Conservation (phyloP, 2,329 filamentous ascomycete genomes). For the Xylariaceae sp. region DNA sequence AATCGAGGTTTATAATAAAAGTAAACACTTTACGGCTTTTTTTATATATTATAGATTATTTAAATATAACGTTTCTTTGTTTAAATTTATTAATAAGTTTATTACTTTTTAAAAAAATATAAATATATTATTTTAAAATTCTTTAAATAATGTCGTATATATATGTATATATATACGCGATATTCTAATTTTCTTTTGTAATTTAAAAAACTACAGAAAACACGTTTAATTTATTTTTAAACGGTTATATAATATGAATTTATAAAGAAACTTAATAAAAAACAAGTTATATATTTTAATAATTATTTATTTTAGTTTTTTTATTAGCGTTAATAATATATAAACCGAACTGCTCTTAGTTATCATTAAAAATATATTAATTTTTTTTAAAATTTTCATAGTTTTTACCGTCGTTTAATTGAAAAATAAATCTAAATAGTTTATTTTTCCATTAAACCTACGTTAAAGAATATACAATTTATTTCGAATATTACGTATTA, state of each 20-base stretch:
- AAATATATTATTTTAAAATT: background rate
- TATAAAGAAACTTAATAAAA: slow-evolving; percentile 1
- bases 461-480: background rate
- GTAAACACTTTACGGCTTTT: slow-evolving; percentile 1
- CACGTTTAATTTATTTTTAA: slow-evolving; percentile 5
- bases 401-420: slow-evolving; percentile 6
- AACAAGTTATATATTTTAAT: background rate
- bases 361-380: slow-evolving; percentile 3
- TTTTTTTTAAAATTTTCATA: slow-evolving; percentile 4
- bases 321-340: background rate
- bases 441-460: background rate
- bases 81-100: slow-evolving; percentile 1
- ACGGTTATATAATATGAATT: background rate
- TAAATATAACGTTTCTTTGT: background rate
- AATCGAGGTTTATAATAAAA: slow-evolving; percentile 1
- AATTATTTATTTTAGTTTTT: too few species aligned
- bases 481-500: background rate
- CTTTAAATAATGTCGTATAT: background rate
- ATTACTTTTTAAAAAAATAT: slow-evolving; percentile 1
- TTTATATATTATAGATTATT: background rate
- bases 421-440: background rate
- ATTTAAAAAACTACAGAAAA: background rate
- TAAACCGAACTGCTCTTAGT: background rate
- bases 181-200: slow-evolving; percentile 6
- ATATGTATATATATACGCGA: slow-evolving; percentile 1